Evolutionary conservation across 2,329 filamentous ascomycete species (phyloP), one percentile per base, ranked within the genome.

Genomic region (Harringtonia lauricola): DNA sequence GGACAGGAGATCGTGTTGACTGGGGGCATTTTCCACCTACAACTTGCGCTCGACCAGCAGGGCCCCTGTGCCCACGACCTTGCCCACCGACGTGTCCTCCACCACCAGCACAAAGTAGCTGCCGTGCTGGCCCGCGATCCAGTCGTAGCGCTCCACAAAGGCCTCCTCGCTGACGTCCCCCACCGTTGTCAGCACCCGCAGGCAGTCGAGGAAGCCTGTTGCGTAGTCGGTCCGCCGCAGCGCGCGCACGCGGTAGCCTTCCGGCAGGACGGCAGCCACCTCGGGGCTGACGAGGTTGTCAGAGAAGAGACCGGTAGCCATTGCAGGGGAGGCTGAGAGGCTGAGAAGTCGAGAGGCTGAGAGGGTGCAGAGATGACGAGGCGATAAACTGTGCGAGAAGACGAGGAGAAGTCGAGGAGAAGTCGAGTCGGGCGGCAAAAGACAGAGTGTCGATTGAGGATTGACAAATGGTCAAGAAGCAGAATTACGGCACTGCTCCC

Each of bases 41-140:
- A 92, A 92, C 67, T 96, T 96, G 65, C 83, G 78, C 77, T 98
- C 92, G 39, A 95, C 86, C 52, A 96, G 76, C 63, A 96, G 66
- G 30, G 84, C 84, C 2, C 92, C 92, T 0, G 88, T 95, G 22
- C 86, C 90, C n/a, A 96, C 92, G 41, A 96, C 78, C 50, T 72
- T 71, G 26, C 64, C 62, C 40, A 65, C 63, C 39, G 61, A 64
- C 19, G 72, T 77, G 59, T 96, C 85, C 58, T 87, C 81, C 42
- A 96, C 83, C 49, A 90, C 85, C 28, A 96, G 70, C 46, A 95
- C 72, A 62, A 86, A 95, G 70, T 96, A 95, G 48, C 80, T 76
- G 51, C 79, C 83, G 49, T 79, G 79, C 55, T 83, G 79, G 41
- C 71, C 68, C 36, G 72, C 68, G 70, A 95, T 89, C 75, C 83